phyloP scores from a whole-genome alignment of 2,329 filamentous ascomycete genomes.

The Aspergillus pseudoviridinutans region DNA sequence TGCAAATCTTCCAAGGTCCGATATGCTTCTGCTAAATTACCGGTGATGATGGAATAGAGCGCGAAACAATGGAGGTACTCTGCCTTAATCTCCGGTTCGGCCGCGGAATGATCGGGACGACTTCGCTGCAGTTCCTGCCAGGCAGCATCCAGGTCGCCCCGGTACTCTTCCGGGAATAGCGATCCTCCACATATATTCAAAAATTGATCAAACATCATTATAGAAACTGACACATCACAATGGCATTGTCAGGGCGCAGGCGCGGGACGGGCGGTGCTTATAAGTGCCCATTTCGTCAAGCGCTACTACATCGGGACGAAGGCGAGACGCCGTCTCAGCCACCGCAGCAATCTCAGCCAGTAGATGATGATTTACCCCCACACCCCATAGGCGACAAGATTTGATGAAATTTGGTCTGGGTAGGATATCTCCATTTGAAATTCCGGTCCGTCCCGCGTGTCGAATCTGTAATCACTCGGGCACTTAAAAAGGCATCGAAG shows the following conservation, averaged over 20 bases:
- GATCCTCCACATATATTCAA: conserved; percentile 14
- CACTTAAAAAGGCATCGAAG: neutral
- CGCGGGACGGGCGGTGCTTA: neutral
- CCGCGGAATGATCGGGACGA: neutral
- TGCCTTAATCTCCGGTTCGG: conserved; percentile 7
- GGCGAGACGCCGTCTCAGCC: neutral
- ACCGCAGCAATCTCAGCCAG: neutral
- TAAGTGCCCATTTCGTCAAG: conserved; percentile 9
- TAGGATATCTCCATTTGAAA: neutral
- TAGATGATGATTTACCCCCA: neutral
- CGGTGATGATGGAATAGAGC: conserved; percentile 13
- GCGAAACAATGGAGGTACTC: conserved; percentile 17
- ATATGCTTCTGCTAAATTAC: conserved; percentile 16
- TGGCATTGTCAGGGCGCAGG: too few species aligned
- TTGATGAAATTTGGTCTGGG: neutral
- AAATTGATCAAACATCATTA: conserved; percentile 14
- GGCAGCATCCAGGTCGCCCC: conserved; percentile 17
- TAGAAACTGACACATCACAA: too few species aligned
- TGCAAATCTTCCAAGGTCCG: conserved; percentile 7
- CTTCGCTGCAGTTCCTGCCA: conserved; percentile 11
- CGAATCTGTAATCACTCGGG: neutral
- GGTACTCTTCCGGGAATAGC: conserved; percentile 19
- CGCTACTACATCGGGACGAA: conserved; percentile 6
- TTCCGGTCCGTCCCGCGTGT: neutral
- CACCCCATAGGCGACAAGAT: neutral